Base-by-base conservation (phyloP, 805 yeast genomes). In the Kodamaea kaohsiungensis region DNA sequence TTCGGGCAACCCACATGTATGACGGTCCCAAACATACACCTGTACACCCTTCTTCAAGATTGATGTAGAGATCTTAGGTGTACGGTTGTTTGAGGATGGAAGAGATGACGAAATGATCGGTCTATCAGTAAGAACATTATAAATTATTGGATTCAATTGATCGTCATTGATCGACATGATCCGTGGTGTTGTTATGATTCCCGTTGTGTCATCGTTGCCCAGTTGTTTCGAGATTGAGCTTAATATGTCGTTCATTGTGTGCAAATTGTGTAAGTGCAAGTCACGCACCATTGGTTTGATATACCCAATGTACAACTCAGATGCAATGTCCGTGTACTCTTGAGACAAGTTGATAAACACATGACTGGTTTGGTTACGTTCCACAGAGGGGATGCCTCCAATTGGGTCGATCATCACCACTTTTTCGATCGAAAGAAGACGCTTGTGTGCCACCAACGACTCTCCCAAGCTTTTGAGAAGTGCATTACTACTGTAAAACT, bases 371-470 rank as follows among this genome's bases (percentile, higher is more conserved):
- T 85, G 84, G 54, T 84, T 81, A 55, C 98, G 78, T 65, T 91
- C 97, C 19, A 85, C 74, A 0, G 96, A 88, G 0, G 98, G 98
- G 6, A 91, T 87, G 0, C 99, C 99, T 1, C 99, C 99, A 16
- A 80, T 66, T 0, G 85, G 82, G 62, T 91, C 98, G 30, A 95
- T 74, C 57, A 86, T 84, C 7, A 93, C 82, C 27, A 93, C 71
- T 60, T 95, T 95, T 58, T 95, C 99, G 43, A 95, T 80, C 0
- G 86, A 75, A 25, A 77, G 58, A 48, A 72, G 71, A 47, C 63
- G 51, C 45, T 65, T 56, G 16, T 64, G 55, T 3, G 64, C 57
- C 35, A 70, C 53, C 17, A 75, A 56, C 35, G 67, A 54, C 5
- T 68, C 49, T 46, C 71, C 62, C 3, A 75, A 51, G 12, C 60